Evolutionary conservation across 2,329 filamentous ascomycete species (phyloP), one percentile per base, ranked within the genome.

Genomic region (Sphaerulina musiva): DNA sequence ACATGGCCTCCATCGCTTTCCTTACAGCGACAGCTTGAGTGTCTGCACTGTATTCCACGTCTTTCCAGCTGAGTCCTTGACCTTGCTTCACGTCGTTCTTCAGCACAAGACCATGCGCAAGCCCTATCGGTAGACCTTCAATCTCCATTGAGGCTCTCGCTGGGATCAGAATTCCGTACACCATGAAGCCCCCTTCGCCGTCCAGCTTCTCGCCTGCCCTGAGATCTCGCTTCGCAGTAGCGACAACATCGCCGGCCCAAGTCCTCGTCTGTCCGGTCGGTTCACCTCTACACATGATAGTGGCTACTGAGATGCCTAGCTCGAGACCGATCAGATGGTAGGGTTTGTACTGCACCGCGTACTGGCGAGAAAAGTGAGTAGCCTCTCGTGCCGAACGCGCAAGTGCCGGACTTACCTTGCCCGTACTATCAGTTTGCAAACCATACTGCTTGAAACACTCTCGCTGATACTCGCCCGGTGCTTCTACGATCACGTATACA

Each of bases 311-410:
- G 14, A 74, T 64, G 4, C 74, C 74, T 2, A 77, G 68, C 59
- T 77, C 74, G 8, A 76, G 68, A 7, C 74, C 73, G 50, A 77
- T 77, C 17, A 77, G 66, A 59, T 76, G 74, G 57, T 73, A 77
- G 10, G 74, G 74, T 64, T 76, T 76, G 65, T 71, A 76, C 57
- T 76, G 72, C 2, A 70, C 72, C 4, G 74, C 73, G 54, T 74
- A 75, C 54, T 67, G 26, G 10, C 26, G 9, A n/a, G 9, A 10
- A 10, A 34, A 17, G 3, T 49, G 14, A 39, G 29, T 29, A 6
- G 20, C 12, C 6, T 12, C 3, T 11, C 11, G 8, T 32, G 8
- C 38, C 5, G 23, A 36, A 12, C 40, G 23, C 46, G 20, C 23
- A 34, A 17, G 29, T n/a, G 8, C 10, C 3, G 29, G 7, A 36